Evolutionary conservation across 257 asterid species (phyloP), one percentile per base, ranked within the genome.

Genomic region (Cinchona pubescens): DNA sequence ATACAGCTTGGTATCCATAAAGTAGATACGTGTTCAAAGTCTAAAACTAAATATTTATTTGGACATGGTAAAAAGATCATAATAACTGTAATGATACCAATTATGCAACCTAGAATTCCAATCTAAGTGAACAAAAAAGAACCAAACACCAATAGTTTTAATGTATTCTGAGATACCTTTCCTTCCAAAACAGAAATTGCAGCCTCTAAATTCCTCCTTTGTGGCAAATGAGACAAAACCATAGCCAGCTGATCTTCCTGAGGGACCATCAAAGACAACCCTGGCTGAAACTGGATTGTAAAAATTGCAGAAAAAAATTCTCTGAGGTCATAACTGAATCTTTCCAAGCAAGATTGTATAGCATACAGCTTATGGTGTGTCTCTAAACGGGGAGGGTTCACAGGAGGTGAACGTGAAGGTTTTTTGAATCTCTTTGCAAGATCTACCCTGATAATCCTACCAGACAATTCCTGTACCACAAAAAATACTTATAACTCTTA

Each of bases 291-390:
- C 75, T 40, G 92, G 98, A 68, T 77, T 90, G 83, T 76, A n/a
- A n/a, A n/a, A n/a, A n/a, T 85, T 71, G 90, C 78, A 7, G 91
- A 80, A 76, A 93, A 90, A 11, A 93, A 85, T 32, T 93, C 94
- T 29, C 92, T 88, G 53, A 93, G 96, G 79, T 85, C 71, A 70
- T 68, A 88, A 84, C 98, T 90, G 83, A 79, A n/a, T n/a, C 94
- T 86, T 93, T 91, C 98, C 98, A 91, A 27, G 90, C 88, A 75
- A 93, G 97, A 83, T 93, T 93, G 19, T 96, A 91, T n/a, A 25
- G 87, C 90, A 58, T 90, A 91, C 60, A 93, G 84, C 76, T 79
- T 83, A 78, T 91, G 86, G 56, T 85, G 85, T 1, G 89, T 78
- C 77, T 90, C 90, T 75, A 83, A 82, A 5, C 51, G 77, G 35